phyloP scores from a whole-genome alignment of 169 alveolate genomes.

The Eimeria zaria region DNA sequence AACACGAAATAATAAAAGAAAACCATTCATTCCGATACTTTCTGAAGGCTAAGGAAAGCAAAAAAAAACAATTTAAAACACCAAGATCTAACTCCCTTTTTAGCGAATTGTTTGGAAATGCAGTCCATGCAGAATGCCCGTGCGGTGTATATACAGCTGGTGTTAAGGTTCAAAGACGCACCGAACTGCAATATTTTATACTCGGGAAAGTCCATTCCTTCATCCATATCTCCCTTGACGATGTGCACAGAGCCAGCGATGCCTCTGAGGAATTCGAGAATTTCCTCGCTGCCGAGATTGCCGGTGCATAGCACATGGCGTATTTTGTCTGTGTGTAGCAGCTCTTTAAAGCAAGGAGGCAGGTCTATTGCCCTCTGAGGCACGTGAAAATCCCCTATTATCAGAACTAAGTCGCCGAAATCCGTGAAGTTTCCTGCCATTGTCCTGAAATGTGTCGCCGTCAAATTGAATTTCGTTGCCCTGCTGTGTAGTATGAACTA shows the following conservation, averaged over 20 bases:
- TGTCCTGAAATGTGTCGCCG: neutral
- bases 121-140: neutral
- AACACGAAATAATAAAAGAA: neutral
- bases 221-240: conserved; percentile 97
- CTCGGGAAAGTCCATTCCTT: conserved; percentile 91
- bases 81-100: neutral
- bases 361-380: conserved; percentile 96
- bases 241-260: conserved; percentile 94
- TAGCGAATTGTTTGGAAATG: neutral
- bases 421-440: conserved; percentile 86
- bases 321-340: conserved; percentile 93
- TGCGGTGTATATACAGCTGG: neutral
- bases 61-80: neutral
- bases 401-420: conserved; percentile 91
- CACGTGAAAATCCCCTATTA: conserved; percentile 96
- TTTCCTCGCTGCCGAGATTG: conserved; percentile 93
- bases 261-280: conserved; percentile 94
- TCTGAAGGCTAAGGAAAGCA: neutral
- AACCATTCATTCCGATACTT: neutral
- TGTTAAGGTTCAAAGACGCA: neutral
- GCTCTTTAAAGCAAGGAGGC: conserved; percentile 95
- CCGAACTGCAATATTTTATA: conserved; percentile 92
- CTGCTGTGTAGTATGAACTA: no score
- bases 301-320: conserved; percentile 94
- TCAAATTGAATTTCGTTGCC: no score